Conservation (phyloP, 345 rosid species). For the Murraya koenigii region DNA sequence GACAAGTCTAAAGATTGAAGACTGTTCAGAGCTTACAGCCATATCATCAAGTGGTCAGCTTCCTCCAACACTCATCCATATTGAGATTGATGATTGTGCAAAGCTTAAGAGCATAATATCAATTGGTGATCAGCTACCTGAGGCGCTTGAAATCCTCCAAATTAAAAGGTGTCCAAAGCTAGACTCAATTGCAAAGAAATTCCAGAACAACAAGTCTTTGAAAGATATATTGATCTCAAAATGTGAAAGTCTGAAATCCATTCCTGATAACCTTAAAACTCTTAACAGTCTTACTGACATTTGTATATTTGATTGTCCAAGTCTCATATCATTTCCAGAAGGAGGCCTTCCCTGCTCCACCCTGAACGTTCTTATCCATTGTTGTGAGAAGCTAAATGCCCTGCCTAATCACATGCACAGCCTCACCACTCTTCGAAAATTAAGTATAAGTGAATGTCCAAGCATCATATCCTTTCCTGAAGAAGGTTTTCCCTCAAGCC, state of each 20-base stretch:
- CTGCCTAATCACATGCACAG: background rate
- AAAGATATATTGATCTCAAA: background rate
- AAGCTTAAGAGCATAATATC: slow-evolving; percentile 1
- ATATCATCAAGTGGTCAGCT: background rate
- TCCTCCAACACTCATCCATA: background rate
- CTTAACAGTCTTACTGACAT: slow-evolving; percentile 13
- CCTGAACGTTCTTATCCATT: background rate
- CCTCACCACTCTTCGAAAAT: slow-evolving; percentile 15
- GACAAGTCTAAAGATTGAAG: background rate
- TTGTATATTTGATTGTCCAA: background rate
- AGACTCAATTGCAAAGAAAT: background rate
- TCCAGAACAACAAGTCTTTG: slow-evolving; percentile 5
- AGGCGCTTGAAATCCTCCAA: background rate
- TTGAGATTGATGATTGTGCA: slow-evolving; percentile 4
- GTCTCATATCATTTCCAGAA: background rate
- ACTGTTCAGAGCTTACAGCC: background rate
- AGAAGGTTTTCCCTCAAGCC: slow-evolving; percentile 20
- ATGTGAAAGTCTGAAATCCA: slow-evolving; percentile 11
- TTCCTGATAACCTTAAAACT: slow-evolving; percentile 15
- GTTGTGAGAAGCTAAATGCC: slow-evolving; percentile 3
- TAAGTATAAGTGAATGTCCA: slow-evolving; percentile 12
- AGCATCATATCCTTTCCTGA: slow-evolving; percentile 9
- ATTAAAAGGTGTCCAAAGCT: background rate
- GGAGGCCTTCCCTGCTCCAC: background rate
- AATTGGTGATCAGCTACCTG: background rate